Conservation (phyloP, 2,329 filamentous ascomycete genomes). For the Colletotrichum camelliae region DNA sequence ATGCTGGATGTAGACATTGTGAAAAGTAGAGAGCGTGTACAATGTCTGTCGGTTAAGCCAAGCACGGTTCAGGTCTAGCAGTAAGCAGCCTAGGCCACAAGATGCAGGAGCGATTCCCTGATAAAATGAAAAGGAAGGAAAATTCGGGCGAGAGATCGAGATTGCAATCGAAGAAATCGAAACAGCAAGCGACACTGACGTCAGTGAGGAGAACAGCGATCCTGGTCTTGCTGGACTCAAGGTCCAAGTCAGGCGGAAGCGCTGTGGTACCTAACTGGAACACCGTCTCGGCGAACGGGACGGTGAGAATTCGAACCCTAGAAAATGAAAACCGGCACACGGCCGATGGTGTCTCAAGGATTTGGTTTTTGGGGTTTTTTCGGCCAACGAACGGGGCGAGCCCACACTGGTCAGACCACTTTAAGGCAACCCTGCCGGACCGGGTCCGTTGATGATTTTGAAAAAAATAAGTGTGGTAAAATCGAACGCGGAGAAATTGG, state of each 20-base stretch:
- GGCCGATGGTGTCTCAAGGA: conserved; percentile 7
- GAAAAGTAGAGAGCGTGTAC: not conserved
- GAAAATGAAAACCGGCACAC: conserved; percentile 4
- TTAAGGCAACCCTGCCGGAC: conserved; percentile 5
- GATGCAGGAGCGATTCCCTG: not conserved
- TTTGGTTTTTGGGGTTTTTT: conserved; percentile 1
- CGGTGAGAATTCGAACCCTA: conserved; percentile 16
- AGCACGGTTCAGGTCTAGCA: not conserved
- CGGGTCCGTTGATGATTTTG: not conserved
- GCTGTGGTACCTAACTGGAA: conserved; percentile 15
- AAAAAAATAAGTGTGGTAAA: not conserved
- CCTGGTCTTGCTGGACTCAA: conserved; percentile 13
- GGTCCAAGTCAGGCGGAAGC: conserved; percentile 13
- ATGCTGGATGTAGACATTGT: conserved; percentile 16
- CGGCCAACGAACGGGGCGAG: conserved; percentile 8
- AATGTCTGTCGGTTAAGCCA: not conserved
- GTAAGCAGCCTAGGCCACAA: not conserved
- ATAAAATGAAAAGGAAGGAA: not conserved
- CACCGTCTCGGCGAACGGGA: conserved; percentile 16
- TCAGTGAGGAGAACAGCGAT: conserved; percentile 22
- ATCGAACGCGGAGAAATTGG: not conserved
- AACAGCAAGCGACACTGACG: conserved; percentile 16
- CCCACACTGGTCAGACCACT: conserved; percentile 20
- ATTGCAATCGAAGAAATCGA: not conserved
- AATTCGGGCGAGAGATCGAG: not conserved